These are phyloP conservation scores for Phylloporus arenicola DNA, from an alignment of 768 basidiomycete genomes.

Conservation along the genomic window DNA sequence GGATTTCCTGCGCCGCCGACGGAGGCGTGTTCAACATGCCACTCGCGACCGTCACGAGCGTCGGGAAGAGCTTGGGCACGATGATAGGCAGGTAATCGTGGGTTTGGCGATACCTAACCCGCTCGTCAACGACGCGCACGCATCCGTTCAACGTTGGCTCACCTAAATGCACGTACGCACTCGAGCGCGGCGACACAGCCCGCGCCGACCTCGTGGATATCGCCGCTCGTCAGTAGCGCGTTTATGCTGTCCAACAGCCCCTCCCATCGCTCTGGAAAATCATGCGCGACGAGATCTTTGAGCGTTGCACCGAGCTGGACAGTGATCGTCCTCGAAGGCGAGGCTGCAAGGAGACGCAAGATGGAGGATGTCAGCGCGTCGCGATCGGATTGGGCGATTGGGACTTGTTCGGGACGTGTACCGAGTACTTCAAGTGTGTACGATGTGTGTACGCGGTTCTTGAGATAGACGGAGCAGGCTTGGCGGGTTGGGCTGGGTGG, in stretches of 20 bases:
- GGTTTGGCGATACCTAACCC: slow-evolving; percentile 62
- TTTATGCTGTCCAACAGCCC: slow-evolving; percentile 63
- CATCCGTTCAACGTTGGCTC: background rate
- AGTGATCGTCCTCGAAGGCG: slow-evolving; percentile 61
- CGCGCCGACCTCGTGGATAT: slow-evolving; percentile 72
- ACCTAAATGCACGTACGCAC: slow-evolving; percentile 55
- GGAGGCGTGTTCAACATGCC: slow-evolving; percentile 64
- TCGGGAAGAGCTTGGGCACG: slow-evolving; percentile 63
- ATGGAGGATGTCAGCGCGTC: slow-evolving; percentile 65
- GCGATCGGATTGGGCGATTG: slow-evolving; percentile 65
- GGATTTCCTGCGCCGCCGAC: slow-evolving; percentile 60
- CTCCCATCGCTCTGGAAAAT: slow-evolving; percentile 78
- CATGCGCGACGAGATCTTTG: slow-evolving; percentile 67
- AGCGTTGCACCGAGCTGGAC: slow-evolving; percentile 71
- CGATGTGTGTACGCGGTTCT: slow-evolving; percentile 74
- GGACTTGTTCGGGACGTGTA: slow-evolving; percentile 53
- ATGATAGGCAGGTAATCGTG: slow-evolving; percentile 55
- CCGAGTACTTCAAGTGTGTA: slow-evolving; percentile 47
- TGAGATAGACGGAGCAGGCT: slow-evolving; percentile 82
- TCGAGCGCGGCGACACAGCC: slow-evolving; percentile 78
- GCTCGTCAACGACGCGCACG: slow-evolving; percentile 34
- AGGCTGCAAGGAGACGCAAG: slow-evolving; percentile 62
- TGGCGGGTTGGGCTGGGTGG: slow-evolving; percentile 67
- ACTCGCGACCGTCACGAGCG: slow-evolving; percentile 66
- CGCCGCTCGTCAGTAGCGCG: slow-evolving; percentile 52